These are phyloP conservation scores for Fonsecaea monophora DNA, from an alignment of 2,329 filamentous ascomycete species.

Conservation along the genomic window DNA sequence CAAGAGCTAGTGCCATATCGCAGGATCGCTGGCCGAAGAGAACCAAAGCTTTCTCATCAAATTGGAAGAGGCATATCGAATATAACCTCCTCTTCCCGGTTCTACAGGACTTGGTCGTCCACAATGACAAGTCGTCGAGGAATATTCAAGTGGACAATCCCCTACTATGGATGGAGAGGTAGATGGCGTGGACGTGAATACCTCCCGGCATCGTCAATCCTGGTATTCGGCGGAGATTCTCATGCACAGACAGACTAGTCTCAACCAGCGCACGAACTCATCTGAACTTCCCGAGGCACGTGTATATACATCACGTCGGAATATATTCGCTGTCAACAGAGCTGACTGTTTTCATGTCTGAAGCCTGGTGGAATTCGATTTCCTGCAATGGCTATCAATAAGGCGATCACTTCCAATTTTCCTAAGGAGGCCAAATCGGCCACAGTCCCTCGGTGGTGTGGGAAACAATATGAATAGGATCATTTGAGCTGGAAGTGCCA, in stretches of 20 bases:
- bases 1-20: background rate
- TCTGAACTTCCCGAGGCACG: background rate
- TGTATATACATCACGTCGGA: background rate
- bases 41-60: background rate
- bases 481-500: background rate
- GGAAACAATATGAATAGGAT: background rate
- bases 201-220: background rate
- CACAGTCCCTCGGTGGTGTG: background rate
- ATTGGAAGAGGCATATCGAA: background rate
- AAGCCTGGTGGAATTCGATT: background rate
- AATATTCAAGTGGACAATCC: conserved; percentile 13
- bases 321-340: background rate
- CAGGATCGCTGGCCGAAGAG: background rate
- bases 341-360: background rate
- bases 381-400: background rate
- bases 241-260: background rate
- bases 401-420: background rate
- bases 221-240: background rate
- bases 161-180: background rate
- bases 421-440: background rate
- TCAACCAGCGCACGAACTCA: background rate
- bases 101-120: background rate
- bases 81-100: background rate
- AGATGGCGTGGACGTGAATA: background rate
- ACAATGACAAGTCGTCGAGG: background rate